Evolutionary conservation across 2,329 filamentous ascomycete genomes (phyloP), one percentile per base, ranked within the genome.

Genomic region (Ceratocystis colombiana): DNA sequence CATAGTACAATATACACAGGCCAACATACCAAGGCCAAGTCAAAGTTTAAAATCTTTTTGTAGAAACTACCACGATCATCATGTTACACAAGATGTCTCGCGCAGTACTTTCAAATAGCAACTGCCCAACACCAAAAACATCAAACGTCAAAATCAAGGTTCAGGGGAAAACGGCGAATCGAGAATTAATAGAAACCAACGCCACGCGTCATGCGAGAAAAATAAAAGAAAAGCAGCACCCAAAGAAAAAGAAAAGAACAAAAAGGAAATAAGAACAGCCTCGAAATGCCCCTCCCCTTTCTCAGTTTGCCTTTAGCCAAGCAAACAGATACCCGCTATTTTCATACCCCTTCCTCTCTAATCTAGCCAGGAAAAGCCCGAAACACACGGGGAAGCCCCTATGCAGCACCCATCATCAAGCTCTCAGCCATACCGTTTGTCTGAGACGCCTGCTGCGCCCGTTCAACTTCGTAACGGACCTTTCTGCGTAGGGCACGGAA

Each of bases 391-490:
- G 53, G 25, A 17, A 30, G 20, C 22, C n/a, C 30, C 55, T 37
- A 67, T 22, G 64, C 64, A 5, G 64, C 61, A 10, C 78, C 80
- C 64, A 82, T 79, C 71, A 88, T 84, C 69, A 85, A 69, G 62
- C 77, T 88, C 71, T 93, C 89, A 70, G 97, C 77, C 92, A 97
- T 96, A 1, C 93, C 94, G 70, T 83, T 83, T 10, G 90, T 92
- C 76, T 88, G 85, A 71, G 84, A 87, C 1, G 93, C 92, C 72
- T 88, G 82, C 76, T 96, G 89, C 25, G 90, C 89, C 72, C 88
- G 85, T 75, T 95, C 90, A 10, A 92, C 88, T 74, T 94, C 89
- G 50, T 83, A 78, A 69, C 84, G 82, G 22, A 97, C 93, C 48
- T 86, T 80, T 59, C 81, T 78, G 73, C 88, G 85, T 69, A 96